These are phyloP conservation scores for Pharus latifolius DNA, from an alignment of 176 grass and related monocot species.

Conservation along the genomic window DNA sequence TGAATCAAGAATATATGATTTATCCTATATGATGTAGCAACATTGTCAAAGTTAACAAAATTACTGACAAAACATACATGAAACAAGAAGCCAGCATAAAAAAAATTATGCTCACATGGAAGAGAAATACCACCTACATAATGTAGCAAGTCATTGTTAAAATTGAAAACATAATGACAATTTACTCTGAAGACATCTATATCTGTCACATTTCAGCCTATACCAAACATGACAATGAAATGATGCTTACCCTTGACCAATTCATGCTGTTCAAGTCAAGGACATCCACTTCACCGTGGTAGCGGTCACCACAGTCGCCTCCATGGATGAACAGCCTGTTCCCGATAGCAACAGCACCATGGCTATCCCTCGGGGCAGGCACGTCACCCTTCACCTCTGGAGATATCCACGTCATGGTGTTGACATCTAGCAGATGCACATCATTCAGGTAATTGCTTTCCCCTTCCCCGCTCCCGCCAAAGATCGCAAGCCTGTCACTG, in stretches of 20 bases:
- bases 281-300: slow-evolving; percentile 88
- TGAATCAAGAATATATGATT: background rate
- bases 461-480: slow-evolving; percentile 87
- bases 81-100: background rate
- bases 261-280: slow-evolving; percentile 69
- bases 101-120: no score
- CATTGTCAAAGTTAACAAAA: background rate
- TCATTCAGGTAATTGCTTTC: slow-evolving; percentile 95
- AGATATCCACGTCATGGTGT: slow-evolving; percentile 69
- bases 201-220: slow-evolving; percentile 3
- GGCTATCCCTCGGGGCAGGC: slow-evolving; percentile 83
- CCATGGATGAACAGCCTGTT: slow-evolving; percentile 66
- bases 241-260: slow-evolving; percentile 75
- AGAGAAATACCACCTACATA: no score
- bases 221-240: slow-evolving; percentile 21
- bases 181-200: slow-evolving; percentile 10
- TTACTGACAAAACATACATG: background rate
- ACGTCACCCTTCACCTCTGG: slow-evolving; percentile 51
- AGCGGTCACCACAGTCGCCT: slow-evolving; percentile 82
- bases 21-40: background rate
- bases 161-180: slow-evolving; percentile 14
- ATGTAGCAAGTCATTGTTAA: background rate
- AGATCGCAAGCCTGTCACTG: slow-evolving; percentile 56
- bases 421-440: slow-evolving; percentile 66
- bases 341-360: slow-evolving; percentile 55